These are phyloP conservation scores for Barnettozyma siamensis DNA, from an alignment of 805 yeast genomes.

Conservation along the genomic window DNA sequence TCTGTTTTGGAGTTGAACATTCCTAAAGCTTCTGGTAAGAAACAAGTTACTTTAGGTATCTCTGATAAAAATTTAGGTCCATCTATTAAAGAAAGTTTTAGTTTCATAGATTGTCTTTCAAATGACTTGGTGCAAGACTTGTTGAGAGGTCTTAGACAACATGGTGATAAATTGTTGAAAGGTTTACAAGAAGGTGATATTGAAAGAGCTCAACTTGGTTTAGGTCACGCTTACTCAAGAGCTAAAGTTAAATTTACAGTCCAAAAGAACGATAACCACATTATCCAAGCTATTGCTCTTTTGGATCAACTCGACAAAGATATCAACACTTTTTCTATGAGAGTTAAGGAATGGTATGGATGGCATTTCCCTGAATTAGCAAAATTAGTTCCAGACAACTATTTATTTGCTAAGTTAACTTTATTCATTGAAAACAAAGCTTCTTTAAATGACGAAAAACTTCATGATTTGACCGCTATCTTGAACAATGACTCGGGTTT, in stretches of 20 bases:
- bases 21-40: constrained; percentile 63
- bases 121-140: constrained; percentile 92
- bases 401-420: constrained; percentile 89
- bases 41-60: constrained; percentile 73
- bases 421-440: constrained; percentile 83
- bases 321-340: constrained; percentile 95
- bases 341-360: constrained; percentile 99
- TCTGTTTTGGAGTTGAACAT: constrained; percentile 84
- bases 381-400: constrained; percentile 96
- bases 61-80: constrained; percentile 96
- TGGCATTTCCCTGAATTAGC: constrained; percentile 99
- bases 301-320: constrained; percentile 96
- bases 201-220: constrained; percentile 97
- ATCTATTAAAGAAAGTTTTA: constrained; percentile 86
- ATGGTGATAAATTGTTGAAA: constrained; percentile 82
- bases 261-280: constrained; percentile 98
- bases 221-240: constrained; percentile 98
- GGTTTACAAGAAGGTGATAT: constrained; percentile 91
- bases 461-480: constrained; percentile 84
- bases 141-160: constrained; percentile 89
- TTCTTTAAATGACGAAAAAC: constrained; percentile 67
- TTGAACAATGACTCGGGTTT: constrained; percentile 83
- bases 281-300: constrained; percentile 96
- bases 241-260: constrained; percentile 98
- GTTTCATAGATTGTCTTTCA: constrained; percentile 83